Base-by-base conservation (phyloP, 2,329 filamentous ascomycete genomes). In the Aspergillus clavatus region DNA sequence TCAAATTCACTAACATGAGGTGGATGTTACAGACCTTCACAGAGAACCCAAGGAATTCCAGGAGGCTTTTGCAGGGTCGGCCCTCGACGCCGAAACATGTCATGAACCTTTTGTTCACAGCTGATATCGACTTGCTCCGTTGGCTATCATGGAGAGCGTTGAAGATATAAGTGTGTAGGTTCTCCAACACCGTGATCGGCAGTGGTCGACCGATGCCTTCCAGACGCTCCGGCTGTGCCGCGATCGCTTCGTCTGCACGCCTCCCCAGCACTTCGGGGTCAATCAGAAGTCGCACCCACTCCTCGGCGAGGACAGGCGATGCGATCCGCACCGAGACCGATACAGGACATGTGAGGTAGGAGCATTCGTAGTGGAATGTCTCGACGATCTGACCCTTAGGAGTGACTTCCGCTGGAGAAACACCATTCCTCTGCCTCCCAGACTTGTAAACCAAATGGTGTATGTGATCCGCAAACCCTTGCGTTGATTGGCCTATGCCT, bases 101-200 rank as follows among this genome's bases (percentile, higher is more conserved):
- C 55, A 80, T 71, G 53, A 84, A 87, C 45, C 78, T 77, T 59
- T 83, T 82, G 57, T 87, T 86, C 12, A 75, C 63, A 6, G 75
- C 68, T 4, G 77, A 76, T 53, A 86, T 82, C 36, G 71, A 64
- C 52, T 75, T 74, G 54, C 73, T 76, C 26, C 72, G 72, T 38
- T 74, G 71, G 5, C 65, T 62, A 16, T 75, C 68, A 36, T 73
- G 70, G 45, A 81, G 63, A 7, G 79, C 72, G 64, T 87, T 83
- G 7, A 59, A 69, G 41, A 86, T 66, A 58, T 86, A 87, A 38
- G 72, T 72, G 45, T 75, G 72, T 31, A 87, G 67, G 49, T 77
- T 79, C 36, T 72, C 67, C 37, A 84, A 63, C 2, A 80, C 76
- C 39, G 78, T 76, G 36, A 79, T 68, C 14, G 78, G 74, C 10